These are phyloP conservation scores for Epithemia pelagica DNA, from an alignment of 108 stramenopile genomes.

Conservation along the genomic window DNA sequence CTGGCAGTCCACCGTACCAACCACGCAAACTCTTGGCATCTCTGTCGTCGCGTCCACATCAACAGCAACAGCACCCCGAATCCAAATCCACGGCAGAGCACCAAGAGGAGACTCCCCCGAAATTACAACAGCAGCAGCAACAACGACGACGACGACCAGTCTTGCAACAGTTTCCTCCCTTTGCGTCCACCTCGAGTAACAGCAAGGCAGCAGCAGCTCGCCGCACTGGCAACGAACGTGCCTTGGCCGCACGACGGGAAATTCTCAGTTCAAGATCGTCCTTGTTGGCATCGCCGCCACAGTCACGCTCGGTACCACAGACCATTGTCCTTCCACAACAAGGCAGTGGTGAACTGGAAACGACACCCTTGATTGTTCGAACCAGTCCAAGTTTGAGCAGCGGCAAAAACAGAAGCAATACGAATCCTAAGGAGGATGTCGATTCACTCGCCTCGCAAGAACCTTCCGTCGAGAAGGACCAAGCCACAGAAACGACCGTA, in stretches of 20 bases:
- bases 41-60: not conserved
- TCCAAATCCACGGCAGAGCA: not conserved
- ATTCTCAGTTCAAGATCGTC: not conserved
- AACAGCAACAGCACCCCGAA: not conserved
- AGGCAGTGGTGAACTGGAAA: too few relatives aligned
- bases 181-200: not conserved
- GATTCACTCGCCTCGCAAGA: too few relatives aligned
- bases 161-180: not conserved
- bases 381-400: too few relatives aligned
- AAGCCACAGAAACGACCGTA: too few relatives aligned
- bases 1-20: not conserved
- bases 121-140: not conserved
- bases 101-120: not conserved
- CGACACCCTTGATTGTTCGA: too few relatives aligned
- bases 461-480: too few relatives aligned
- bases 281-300: not conserved
- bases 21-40: not conserved
- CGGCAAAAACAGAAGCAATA: not conserved
- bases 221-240: not conserved
- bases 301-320: not conserved
- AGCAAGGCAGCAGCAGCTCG: not conserved
- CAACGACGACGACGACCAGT: too few relatives aligned
- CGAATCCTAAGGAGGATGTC: not conserved
- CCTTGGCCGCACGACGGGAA: not conserved
- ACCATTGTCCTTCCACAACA: not conserved